Percentiles rank a stretch among this genome's conserved stretches.
These are phyloP conservation scores for Tagetes patula DNA, from an alignment of 129 eudicot genomes.

Conservation along the genomic window DNA sequence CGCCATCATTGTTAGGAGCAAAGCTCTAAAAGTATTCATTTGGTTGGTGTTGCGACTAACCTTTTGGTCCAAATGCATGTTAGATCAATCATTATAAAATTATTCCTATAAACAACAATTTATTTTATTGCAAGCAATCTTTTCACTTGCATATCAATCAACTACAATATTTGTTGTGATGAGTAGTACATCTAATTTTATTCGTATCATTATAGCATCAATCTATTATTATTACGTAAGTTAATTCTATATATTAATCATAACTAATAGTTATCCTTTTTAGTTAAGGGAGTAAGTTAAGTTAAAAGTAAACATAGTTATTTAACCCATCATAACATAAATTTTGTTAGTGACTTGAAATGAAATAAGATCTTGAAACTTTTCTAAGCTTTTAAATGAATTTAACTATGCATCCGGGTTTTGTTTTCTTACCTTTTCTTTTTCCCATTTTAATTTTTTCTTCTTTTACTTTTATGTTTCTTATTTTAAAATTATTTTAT, in stretches of 20 bases:
- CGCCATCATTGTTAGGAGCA: slow-evolving; percentile 28
- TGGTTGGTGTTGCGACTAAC: slow-evolving; percentile 28
- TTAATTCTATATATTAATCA: not conserved
- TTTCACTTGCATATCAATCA: slow-evolving; percentile 18
- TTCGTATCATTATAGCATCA: slow-evolving; percentile 5
- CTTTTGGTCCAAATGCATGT: slow-evolving; percentile 37
- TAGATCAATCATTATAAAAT: slow-evolving; percentile 26
- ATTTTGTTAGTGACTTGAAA: not conserved
- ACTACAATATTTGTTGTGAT: slow-evolving; percentile 5
- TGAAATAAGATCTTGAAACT: not conserved
- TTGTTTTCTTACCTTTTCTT: no score
- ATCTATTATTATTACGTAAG: slow-evolving; percentile 14
- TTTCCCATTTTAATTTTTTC: no score
- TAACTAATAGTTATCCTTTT: not conserved
- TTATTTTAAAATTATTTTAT: no score
- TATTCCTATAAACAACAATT: slow-evolving; percentile 19
- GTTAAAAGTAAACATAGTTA: not conserved
- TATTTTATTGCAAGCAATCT: slow-evolving; percentile 29
- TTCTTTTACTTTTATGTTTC: no score
- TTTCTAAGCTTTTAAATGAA: no score
- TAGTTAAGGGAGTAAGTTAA: not conserved
- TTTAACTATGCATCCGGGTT: no score
- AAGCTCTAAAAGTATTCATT: slow-evolving; percentile 21
- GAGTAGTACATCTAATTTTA: slow-evolving; percentile 22
- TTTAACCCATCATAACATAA: not conserved